Base-by-base conservation (phyloP, 768 basidiomycete species). In the Lactarius deliciosus region DNA sequence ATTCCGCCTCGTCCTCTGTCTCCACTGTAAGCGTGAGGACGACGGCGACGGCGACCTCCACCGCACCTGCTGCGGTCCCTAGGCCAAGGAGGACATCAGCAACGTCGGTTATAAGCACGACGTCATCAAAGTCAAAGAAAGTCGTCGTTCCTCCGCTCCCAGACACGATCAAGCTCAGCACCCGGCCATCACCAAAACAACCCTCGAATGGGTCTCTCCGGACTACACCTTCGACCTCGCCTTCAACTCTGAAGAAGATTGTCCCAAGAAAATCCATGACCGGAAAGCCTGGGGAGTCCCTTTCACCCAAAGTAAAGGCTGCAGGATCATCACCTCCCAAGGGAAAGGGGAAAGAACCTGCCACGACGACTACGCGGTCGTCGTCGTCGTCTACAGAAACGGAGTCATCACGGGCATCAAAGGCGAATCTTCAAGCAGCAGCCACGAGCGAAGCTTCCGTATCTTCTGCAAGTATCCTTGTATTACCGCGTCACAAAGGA, bases 401-500 rank as follows among this genome's bases (percentile, higher is more conserved):
- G 28, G 66, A 56, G 18, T 36, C 53, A 18, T 38, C 28, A 18
- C 34, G 34, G 22, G 20, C 50, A 16, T 50, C 57, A 15, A 68
- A 64, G 36, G 53, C 34, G 5, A n/a, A 32, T 40, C 45, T 36
- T n/a, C 66, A 57, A 40, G 58, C 32, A 28, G 6, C 58, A 18
- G 41, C 58, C 36, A 41, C 41, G 43, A 64, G 41, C n/a, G 63
- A 68, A 50, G 66, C 57, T 8, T 59, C 75, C 20, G 72, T 41
- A 38, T 58, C 72, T 61, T 75, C 75, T 65, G 74, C 74, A 34
- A 71, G 72, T 32, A 75, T 77, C 30, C 72, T 72, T 25, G 66
- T 66, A 16, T 70, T 72, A 11, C 70, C 79, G 34, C 78, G 76
- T 65, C 72, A 77, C 61, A 80, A 80, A 70, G 77, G 72, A 68